Conservation (phyloP, 2,329 filamentous ascomycete species). For the Exophiala sideris region DNA sequence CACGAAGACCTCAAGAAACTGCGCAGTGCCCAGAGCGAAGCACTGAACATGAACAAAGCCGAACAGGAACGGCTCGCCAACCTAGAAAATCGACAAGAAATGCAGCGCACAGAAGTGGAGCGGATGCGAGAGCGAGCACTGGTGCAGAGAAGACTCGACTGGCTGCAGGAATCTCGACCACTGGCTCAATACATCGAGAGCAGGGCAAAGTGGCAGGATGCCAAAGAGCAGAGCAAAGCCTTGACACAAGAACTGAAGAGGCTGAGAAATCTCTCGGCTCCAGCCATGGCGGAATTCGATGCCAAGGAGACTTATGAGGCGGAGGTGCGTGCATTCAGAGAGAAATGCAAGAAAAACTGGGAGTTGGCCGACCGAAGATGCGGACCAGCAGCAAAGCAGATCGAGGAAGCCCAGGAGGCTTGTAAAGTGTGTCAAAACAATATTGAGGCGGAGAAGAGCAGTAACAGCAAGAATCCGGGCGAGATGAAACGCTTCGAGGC, state of each 20-base stretch:
- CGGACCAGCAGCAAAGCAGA: conserved; percentile 35
- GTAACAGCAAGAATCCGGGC: conserved; percentile 50
- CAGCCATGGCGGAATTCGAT: conserved; percentile 66
- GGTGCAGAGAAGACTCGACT: conserved; percentile 61
- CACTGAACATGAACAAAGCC: conserved; percentile 56
- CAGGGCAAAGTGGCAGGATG: conserved; percentile 45
- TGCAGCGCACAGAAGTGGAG: conserved; percentile 77
- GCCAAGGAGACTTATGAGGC: conserved; percentile 65
- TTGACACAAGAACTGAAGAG: conserved; percentile 57
- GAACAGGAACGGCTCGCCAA: conserved; percentile 63
- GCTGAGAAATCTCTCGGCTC: conserved; percentile 62
- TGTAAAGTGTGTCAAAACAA: conserved; percentile 38
- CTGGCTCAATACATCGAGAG: conserved; percentile 63
- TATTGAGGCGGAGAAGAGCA: conserved; percentile 52
- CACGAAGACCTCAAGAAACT: conserved; percentile 71
- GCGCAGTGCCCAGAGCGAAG: conserved; percentile 64
- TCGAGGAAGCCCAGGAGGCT: conserved; percentile 38
- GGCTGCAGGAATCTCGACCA: conserved; percentile 64
- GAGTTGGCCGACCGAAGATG: conserved; percentile 35
- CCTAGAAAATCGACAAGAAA: conserved; percentile 69
- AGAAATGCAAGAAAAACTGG: conserved; percentile 52
- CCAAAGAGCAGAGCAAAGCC: conserved; percentile 55
- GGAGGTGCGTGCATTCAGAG: conserved; percentile 41
- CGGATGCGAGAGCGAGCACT: conserved; percentile 72
- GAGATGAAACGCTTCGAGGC: conserved; percentile 52